These are phyloP conservation scores for Oidium heveae DNA, from an alignment of 2,329 filamentous ascomycete species.

Conservation along the genomic window DNA sequence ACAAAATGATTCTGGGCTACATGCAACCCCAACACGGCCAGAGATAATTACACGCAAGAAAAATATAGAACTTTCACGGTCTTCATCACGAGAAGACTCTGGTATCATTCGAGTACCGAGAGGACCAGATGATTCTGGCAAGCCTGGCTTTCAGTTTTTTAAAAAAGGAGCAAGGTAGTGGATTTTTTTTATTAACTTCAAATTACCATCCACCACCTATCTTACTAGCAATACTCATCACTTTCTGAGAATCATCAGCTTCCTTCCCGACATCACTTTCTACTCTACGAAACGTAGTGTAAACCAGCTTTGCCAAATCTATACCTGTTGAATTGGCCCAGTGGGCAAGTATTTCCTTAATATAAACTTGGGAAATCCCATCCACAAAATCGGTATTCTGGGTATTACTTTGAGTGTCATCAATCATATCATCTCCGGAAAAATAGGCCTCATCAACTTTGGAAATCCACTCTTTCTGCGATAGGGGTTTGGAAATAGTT, in stretches of 20 bases:
- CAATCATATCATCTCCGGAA: constrained; percentile 33
- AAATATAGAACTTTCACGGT: constrained; percentile 17
- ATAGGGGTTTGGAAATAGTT: constrained; percentile 24
- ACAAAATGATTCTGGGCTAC: not conserved
- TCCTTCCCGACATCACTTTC: constrained; percentile 83
- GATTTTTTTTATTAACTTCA: not conserved
- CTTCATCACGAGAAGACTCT: constrained; percentile 30
- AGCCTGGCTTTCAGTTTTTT: constrained; percentile 55
- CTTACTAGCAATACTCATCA: constrained; percentile 71
- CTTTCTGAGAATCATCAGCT: constrained; percentile 46
- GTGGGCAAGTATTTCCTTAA: constrained; percentile 44
- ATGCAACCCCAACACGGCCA: not conserved
- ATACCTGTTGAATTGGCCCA: constrained; percentile 55
- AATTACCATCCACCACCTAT: constrained; percentile 79
- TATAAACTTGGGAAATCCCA: constrained; percentile 38
- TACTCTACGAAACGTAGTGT: constrained; percentile 76
- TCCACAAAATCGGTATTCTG: constrained; percentile 22
- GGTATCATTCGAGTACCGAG: constrained; percentile 48
- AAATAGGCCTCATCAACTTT: constrained; percentile 79
- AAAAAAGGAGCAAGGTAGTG: constrained; percentile 30
- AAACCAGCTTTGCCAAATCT: constrained; percentile 43
- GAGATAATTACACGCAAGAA: constrained; percentile 16
- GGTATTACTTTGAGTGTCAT: constrained; percentile 7
- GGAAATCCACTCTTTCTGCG: constrained; percentile 55
- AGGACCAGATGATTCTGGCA: constrained; percentile 53